Conservation (phyloP, 1,284 basidiomycete species). For the Fomitopsis palustris region DNA sequence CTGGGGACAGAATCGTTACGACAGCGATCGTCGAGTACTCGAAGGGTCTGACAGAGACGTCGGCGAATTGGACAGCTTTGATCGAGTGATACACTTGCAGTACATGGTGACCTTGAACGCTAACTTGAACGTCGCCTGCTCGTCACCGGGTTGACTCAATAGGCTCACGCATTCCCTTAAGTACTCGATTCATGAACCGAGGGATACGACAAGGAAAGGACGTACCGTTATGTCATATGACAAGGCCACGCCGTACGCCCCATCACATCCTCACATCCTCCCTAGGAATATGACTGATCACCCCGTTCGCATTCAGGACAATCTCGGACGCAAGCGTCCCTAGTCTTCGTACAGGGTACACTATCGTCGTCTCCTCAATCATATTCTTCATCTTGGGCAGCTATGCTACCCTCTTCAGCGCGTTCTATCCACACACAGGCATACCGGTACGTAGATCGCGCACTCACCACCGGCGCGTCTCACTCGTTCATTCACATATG, state of each 20-base stretch:
- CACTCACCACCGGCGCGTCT: neutral
- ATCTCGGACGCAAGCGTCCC: constrained; percentile 9
- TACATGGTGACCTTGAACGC: neutral
- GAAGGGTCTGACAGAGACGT: too few relatives aligned
- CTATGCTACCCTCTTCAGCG: constrained; percentile 64
- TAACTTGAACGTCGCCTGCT: neutral
- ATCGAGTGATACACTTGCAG: neutral
- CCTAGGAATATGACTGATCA: neutral
- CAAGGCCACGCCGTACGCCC: neutral
- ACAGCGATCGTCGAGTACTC: too few relatives aligned
- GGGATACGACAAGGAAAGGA: too few relatives aligned
- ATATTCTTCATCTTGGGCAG: constrained; percentile 55
- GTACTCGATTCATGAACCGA: too few relatives aligned
- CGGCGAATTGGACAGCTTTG: too few relatives aligned
- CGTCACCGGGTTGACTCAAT: neutral
- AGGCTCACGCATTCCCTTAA: neutral
- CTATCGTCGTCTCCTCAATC: constrained; percentile 43
- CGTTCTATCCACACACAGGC: constrained; percentile 52
- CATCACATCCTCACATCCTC: neutral
- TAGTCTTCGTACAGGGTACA: constrained; percentile 37
- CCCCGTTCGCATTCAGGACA: neutral
- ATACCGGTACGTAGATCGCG: constrained; percentile 39
- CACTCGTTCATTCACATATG: neutral
- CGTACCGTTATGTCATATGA: too few relatives aligned
- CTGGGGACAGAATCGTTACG: neutral